Base-by-base conservation (phyloP, 805 yeast genomes). In the Phaffomyces opuntiae region DNA sequence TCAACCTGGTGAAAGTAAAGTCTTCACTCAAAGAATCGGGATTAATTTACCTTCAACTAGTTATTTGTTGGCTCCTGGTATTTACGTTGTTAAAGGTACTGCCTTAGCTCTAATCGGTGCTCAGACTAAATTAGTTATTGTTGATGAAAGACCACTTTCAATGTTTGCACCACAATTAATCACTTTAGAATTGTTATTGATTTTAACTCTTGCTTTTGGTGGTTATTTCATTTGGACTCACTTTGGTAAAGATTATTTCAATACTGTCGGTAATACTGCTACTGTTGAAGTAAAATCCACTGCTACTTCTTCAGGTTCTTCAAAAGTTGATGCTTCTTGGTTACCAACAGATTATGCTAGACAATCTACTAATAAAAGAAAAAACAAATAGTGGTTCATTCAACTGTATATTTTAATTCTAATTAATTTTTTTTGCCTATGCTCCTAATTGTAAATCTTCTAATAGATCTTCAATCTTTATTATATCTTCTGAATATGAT, bases 141-240 rank as follows among this genome's bases (percentile, higher is more conserved):
- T 89, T 46, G 64, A 64, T 11, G 96, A 88, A 55, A 75, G 74
- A 34, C 74, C 81, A 46, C 68, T 89, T 54, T 82, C 95, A 0
- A 52, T 81, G 44, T 80, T 83, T 66, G 78, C 85, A 60, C 93
- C 90, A 13, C 80, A 81, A 64, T 75, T 88, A 57, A 59, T 87
- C 48, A 62, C 84, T 33, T 74, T 84, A 52, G 83, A 80, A 60
- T 43, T 78, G 14, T 53, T 85, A 25, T 65, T 87, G 47, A 53
- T 69, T 4, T 73, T 66, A 21, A 62, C 81, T 17, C 44, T 81
- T 27, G 80, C 68, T 43, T 75, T 67, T 37, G 54, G 74, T 40
- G 80, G 69, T 38, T 83, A 80, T 63, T 61, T 68, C 50, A 60
- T 63, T 33, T 74, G 74, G 63, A 59, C 56, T 37, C 54, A 62